Evolutionary conservation across 768 basidiomycete genomes (phyloP).

Genomic region (Suillus variegatus): DNA sequence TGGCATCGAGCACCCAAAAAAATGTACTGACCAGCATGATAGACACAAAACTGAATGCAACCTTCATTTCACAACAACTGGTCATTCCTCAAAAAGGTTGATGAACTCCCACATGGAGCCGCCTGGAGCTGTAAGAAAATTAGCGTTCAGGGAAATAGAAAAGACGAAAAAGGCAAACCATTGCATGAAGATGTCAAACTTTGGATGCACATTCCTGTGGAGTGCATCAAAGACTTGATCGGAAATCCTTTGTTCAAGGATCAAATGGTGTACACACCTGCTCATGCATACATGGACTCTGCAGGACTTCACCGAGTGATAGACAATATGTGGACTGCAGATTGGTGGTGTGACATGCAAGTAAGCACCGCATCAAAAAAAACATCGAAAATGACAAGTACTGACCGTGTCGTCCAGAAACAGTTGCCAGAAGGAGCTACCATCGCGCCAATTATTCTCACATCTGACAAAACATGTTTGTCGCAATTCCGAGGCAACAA

Average conservation of each 20-base stretch:
- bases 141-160: conserved; percentile 19
- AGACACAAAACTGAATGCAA: conserved; percentile 7
- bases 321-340: no score
- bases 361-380: no score
- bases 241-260: no score
- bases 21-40: neutral
- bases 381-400: no score
- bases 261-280: no score
- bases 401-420: no score
- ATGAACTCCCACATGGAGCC: conserved; percentile 22
- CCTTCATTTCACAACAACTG: conserved; percentile 29
- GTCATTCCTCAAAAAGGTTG: conserved; percentile 21
- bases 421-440: no score
- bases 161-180: conserved; percentile 11
- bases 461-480: conserved; percentile 43
- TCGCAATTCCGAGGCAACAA: conserved; percentile 38
- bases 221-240: no score
- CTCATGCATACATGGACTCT: no score
- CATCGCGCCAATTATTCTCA: no score
- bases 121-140: conserved; percentile 25
- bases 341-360: no score
- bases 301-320: no score
- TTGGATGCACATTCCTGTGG: conserved; percentile 14
- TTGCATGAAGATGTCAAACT: conserved; percentile 22
- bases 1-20: conserved; percentile 6